Conservation (phyloP, 1,284 basidiomycete genomes). For the Chondrostereum purpureum region DNA sequence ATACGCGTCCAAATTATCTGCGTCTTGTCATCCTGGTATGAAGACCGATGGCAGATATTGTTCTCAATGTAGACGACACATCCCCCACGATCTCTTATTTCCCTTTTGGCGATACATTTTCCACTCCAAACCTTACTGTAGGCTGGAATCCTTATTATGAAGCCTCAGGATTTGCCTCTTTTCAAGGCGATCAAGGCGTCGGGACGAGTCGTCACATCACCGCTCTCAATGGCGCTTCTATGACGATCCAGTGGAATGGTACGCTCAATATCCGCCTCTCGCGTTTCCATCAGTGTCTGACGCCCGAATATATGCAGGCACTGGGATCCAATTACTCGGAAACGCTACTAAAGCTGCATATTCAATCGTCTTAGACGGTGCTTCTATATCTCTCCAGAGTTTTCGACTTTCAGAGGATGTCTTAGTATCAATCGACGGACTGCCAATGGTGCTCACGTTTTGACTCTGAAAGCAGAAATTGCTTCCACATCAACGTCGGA, state of each 20-base stretch:
- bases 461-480: constrained; percentile 38
- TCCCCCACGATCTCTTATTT: constrained; percentile 58
- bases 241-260: constrained; percentile 53
- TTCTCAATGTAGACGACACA: constrained; percentile 57
- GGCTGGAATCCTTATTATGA: constrained; percentile 65
- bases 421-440: constrained; percentile 36
- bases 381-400: constrained; percentile 12
- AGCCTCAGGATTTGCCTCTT: constrained; percentile 38
- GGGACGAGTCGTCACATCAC: constrained; percentile 59
- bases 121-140: constrained; percentile 36
- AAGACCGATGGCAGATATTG: constrained; percentile 45
- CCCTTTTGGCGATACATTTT: constrained; percentile 50
- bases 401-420: constrained; percentile 23
- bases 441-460: constrained; percentile 37
- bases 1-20: too few relatives aligned
- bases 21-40: too few relatives aligned
- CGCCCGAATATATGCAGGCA: constrained; percentile 33
- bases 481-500: constrained; percentile 22
- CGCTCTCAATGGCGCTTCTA: constrained; percentile 43
- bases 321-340: constrained; percentile 47
- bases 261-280: constrained; percentile 17
- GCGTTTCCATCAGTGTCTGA: neutral
- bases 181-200: constrained; percentile 37
- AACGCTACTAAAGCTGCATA: constrained; percentile 37
- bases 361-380: constrained; percentile 40